Base-by-base conservation (phyloP, 2,329 filamentous ascomycete genomes). In the Neofusicoccum umdonicola region DNA sequence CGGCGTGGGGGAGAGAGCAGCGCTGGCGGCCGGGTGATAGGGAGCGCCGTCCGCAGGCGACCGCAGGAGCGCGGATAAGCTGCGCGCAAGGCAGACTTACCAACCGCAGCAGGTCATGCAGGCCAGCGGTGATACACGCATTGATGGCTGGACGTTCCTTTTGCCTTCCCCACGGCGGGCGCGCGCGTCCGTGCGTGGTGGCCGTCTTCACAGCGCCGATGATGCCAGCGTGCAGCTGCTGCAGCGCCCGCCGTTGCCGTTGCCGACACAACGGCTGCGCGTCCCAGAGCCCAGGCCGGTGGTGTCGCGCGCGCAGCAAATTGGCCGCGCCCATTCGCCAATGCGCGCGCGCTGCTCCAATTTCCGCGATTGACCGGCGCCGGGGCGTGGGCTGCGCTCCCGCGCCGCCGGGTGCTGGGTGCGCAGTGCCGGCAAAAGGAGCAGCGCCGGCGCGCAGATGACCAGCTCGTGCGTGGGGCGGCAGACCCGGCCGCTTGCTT, bases 81-180 rank as follows among this genome's bases (percentile, higher is more conserved):
- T 37, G 56, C 42, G 56, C n/a, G 56, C 35, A 15, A 48, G 31
- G 42, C 13, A 31, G 27, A 58, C 41, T 58, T 58, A 58, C 15
- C 54, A 58, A 58, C 39, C 15, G 54, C 41, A 58, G 54, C 39
- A 45, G 54, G 54, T 58, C 54, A 58, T 58, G 45, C 54, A 60
- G 31, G 15, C 3, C 17, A 17, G 44, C 31, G 27, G 57, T 61
- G 57, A 42, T 62, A 62, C 19, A 35, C 41, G 58, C 15, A 22
- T 37, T 34, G 58, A 62, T 35, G 58, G 44, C 44, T 19, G 42
- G 58, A 34, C 4, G 58, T 62, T 62, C 45, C 58, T 62, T 62
- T 62, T 62, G 58, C 58, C 50, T 56, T 63, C 50, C 39, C 60
- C 47, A 56, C 47, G 58, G 13, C 35, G 31, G 12, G 44, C 42